Evolutionary conservation across 2,329 filamentous ascomycete genomes (phyloP).

Genomic region (Beauveria pseudobassiana): DNA sequence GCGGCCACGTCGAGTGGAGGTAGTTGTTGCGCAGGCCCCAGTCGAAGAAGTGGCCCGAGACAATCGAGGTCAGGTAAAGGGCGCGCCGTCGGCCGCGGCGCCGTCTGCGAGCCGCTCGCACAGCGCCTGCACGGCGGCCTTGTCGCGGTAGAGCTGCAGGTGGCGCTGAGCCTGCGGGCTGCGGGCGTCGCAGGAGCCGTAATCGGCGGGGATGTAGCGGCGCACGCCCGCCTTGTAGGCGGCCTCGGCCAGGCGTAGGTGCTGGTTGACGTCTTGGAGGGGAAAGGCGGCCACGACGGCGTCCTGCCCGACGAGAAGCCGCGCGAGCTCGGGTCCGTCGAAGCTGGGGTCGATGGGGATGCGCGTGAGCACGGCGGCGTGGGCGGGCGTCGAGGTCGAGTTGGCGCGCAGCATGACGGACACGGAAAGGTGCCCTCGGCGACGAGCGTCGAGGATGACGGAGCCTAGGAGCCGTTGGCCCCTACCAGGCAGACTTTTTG

Average conservation of each 20-base stretch:
- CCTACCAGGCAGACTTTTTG: constrained; percentile 28
- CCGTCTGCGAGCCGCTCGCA: constrained; percentile 20
- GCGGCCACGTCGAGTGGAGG: constrained; percentile 35
- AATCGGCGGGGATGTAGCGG: constrained; percentile 56
- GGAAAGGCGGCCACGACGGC: constrained; percentile 41
- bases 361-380: constrained; percentile 15
- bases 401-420: constrained; percentile 44
- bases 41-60: constrained; percentile 41
- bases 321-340: constrained; percentile 30
- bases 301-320: constrained; percentile 47
- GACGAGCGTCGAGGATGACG: constrained; percentile 29
- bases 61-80: constrained; percentile 43
- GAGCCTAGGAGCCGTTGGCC: constrained; percentile 33
- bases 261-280: constrained; percentile 35
- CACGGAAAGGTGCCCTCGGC: constrained; percentile 36
- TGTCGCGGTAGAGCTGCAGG: constrained; percentile 28
- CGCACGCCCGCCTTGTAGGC: constrained; percentile 52
- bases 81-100: constrained; percentile 23
- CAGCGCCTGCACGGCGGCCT: constrained; percentile 24
- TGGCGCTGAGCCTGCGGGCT: constrained; percentile 27
- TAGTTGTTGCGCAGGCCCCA: constrained; percentile 36
- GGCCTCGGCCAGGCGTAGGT: constrained; percentile 46
- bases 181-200: constrained; percentile 31
- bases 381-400: constrained; percentile 23
- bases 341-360: constrained; percentile 24